Evolutionary conservation across 192 early-diverging fungal genomes (phyloP).

Genomic region (Radiomyces spectabilis): DNA sequence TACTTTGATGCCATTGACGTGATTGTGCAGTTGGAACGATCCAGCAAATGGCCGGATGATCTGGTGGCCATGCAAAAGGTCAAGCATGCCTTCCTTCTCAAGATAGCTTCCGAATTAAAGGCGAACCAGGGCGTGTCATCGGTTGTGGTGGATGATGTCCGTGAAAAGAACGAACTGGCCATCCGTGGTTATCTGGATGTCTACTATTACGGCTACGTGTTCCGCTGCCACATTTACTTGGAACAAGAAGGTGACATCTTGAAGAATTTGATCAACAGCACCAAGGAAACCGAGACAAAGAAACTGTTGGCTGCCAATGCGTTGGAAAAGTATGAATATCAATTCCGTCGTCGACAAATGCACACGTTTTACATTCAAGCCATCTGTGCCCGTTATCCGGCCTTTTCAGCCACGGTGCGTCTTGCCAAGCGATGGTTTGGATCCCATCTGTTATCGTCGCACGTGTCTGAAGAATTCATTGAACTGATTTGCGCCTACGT

Average conservation of each 20-base stretch:
- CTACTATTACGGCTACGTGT: conserved; percentile 63
- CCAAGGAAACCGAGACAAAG: conserved; percentile 32
- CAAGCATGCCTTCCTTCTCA: conserved; percentile 83
- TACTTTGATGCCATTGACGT: conserved; percentile 71
- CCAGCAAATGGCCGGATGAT: conserved; percentile 86
- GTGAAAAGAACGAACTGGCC: conserved; percentile 34
- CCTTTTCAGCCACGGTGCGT: conserved; percentile 72
- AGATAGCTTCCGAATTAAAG: conserved; percentile 58
- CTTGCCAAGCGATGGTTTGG: conserved; percentile 87
- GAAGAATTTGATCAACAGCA: conserved; percentile 41
- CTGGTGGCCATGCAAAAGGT: conserved; percentile 79
- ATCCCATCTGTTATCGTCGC: conserved; percentile 68
- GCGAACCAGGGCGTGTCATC: conserved; percentile 34
- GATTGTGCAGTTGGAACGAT: conserved; percentile 75
- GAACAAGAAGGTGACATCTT: conserved; percentile 63
- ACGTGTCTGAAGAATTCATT: conserved; percentile 67
- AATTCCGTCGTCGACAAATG: conserved; percentile 38
- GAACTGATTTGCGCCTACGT: conserved; percentile 70
- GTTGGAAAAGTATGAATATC: conserved; percentile 34
- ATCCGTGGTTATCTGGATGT: conserved; percentile 62
- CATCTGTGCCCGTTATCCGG: conserved; percentile 67
- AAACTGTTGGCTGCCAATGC: conserved; percentile 44
- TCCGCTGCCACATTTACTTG: conserved; percentile 72
- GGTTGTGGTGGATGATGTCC: conserved; percentile 42
- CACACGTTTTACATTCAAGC: conserved; percentile 66